phyloP scores from a whole-genome alignment of 2,329 filamentous ascomycete species.

The Hawksworthiomyces lignivorus region DNA sequence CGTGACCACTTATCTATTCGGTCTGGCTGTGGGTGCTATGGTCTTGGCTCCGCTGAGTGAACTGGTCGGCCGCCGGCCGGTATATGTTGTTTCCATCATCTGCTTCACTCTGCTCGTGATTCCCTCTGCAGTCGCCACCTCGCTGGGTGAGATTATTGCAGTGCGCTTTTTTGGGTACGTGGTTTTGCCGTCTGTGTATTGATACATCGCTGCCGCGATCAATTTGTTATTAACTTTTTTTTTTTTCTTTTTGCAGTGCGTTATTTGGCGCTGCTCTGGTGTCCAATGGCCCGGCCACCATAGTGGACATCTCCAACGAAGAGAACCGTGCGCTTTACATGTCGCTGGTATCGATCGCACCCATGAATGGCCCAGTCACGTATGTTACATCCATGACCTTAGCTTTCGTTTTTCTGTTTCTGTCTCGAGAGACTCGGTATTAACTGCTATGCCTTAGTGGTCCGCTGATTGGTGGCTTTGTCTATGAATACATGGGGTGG shows the following conservation, averaged over 20 bases:
- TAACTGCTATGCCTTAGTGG: constrained; percentile 35
- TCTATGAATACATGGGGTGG: constrained; percentile 73
- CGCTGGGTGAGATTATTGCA: constrained; percentile 55
- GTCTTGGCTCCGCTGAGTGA: constrained; percentile 66
- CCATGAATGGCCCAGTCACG: constrained; percentile 64
- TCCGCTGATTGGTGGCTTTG: constrained; percentile 66
- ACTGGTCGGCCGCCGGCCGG: constrained; percentile 54
- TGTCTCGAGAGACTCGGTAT: background rate
- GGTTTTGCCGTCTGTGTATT: no score
- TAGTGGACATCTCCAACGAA: constrained; percentile 76
- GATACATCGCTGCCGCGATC: no score
- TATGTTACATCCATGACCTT: background rate
- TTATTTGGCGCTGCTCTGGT: constrained; percentile 61
- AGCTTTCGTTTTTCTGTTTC: no score
- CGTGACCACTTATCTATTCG: constrained; percentile 66
- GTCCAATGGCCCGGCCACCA: constrained; percentile 71
- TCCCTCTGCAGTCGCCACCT: constrained; percentile 60
- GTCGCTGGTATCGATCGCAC: constrained; percentile 74
- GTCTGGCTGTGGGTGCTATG: constrained; percentile 60
- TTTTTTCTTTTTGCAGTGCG: constrained; percentile 19
- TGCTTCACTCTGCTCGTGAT: constrained; percentile 60
- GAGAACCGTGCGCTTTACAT: constrained; percentile 76
- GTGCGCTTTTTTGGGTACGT: constrained; percentile 60
- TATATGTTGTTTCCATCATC: constrained; percentile 57
- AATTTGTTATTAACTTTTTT: no score